Conservation (phyloP, 2,329 filamentous ascomycete species). For the Fusarium nygamai region DNA sequence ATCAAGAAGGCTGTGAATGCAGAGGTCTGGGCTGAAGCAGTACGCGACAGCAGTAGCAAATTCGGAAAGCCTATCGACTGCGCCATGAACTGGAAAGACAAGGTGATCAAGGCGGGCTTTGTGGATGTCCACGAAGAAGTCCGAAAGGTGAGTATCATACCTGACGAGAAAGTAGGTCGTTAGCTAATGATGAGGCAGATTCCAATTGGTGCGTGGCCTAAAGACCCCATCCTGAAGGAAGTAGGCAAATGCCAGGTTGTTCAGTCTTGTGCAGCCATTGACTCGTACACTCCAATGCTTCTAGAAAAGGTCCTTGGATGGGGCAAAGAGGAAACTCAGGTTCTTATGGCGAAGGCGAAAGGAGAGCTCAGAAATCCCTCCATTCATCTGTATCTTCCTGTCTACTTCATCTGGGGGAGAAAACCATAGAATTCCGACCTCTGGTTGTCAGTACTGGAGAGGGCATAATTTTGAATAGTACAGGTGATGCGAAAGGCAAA, state of each 20-base stretch:
- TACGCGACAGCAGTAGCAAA: constrained; percentile 12
- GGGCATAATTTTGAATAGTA: rapidly evolving
- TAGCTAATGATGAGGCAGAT: background rate
- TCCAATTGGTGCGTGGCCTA: constrained; percentile 26
- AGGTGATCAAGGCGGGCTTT: constrained; percentile 17
- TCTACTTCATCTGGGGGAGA: constrained; percentile 24
- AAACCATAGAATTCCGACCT: constrained; percentile 4
- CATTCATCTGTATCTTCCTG: constrained; percentile 27
- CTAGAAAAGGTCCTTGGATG: constrained; percentile 31
- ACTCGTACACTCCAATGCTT: constrained; percentile 29
- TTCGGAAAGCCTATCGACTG: constrained; percentile 31
- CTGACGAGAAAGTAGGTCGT: background rate
- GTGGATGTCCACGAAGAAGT: constrained; percentile 24
- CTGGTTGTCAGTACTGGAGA: background rate
- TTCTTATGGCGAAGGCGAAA: constrained; percentile 32
- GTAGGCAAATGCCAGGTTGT: constrained; percentile 22
- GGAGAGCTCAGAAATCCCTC: constrained; percentile 36
- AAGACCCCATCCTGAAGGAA: constrained; percentile 20
- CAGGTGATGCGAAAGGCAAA: background rate
- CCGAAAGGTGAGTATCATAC: background rate
- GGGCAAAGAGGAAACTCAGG: constrained; percentile 26
- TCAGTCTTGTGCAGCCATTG: constrained; percentile 29
- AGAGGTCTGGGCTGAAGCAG: constrained; percentile 13
- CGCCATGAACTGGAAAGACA: constrained; percentile 14
- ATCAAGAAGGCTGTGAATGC: constrained; percentile 21